Base-by-base conservation (phyloP, 495 filamentous ascomycete genomes). In the Halenospora varia region DNA sequence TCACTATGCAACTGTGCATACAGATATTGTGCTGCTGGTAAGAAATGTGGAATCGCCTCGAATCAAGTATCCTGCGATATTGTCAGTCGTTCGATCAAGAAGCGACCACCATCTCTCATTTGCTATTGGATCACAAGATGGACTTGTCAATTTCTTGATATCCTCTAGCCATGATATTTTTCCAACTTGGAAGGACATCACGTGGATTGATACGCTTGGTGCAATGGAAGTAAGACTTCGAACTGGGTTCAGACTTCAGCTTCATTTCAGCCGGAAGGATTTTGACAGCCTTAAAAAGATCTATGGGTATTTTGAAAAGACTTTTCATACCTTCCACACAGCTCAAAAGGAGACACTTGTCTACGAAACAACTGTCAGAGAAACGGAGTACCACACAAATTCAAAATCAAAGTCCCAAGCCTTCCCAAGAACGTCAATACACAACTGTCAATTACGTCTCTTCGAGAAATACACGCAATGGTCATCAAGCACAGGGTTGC, bases 231-330 rank as follows among this genome's bases (percentile, higher is more conserved):
- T 93, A 29, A 80, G 77, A 54, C 70, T 95, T 15, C 82, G 86
- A 2, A 81, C 84, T 23, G 84, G 85, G 1, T 87, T 89, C 60
- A 74, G 84, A 47, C 62, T 92, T 25, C 76, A 80, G 48, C 69
- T 93, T 3, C 78, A 82, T 55, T 89, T 88, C 71, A 72, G 73
- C 9, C 86, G 89, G 62, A 74, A 77, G 3, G 87, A 90, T 62
- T 92, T 86, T 73, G 82, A 82, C 55, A 83, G 77, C 22, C 68
- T 94, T 15, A 89, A 86, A 82, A 84, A 84, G 60, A 89, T 96
- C 64, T 86, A 87, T 55, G 87, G 93, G 49, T 89, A 92, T 60
- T 86, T 84, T 19, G 79, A 79, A 26, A 88, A 87, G 61, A 81
- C 91, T 0, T 84, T 89, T 60, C 73, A 77, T 10, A 85, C 77